Evolutionary conservation across 306 rosid genomes (phyloP), one percentile per base, ranked within the genome.

Genomic region (Hippophae rhamnoides): DNA sequence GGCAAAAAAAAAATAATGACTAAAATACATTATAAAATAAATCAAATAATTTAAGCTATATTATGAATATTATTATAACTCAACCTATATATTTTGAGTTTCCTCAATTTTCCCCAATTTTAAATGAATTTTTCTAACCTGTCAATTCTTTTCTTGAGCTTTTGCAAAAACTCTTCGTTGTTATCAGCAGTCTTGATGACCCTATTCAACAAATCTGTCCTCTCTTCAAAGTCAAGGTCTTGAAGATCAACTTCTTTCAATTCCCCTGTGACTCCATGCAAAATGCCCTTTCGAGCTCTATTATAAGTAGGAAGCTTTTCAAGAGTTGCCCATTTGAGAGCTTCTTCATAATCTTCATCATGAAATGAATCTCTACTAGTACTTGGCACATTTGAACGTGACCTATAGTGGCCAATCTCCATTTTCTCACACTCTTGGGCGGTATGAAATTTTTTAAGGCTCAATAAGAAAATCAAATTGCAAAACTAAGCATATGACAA

Each of bases 321-420:
- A 6, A 59, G 41, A 59, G 63, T 52, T 14, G 52, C 63, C 63
- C 63, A 59, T 44, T 49, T 49, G 53, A 49, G 53, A 49, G 53
- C 53, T 9, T 49, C 53, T 49, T 49, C 53, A 49, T 49, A 18
- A 49, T 13, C 53, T n/a, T n/a, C 14, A 6, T n/a, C 14, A 2
- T 49, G 53, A 23, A 23, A 13, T 13, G 53, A 12, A 5, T 13
- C 14, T 49, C 53, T 49, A 23, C 18, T 49, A 49, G 52, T 48
- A 48, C 52, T 48, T 1, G 53, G 53, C 53, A 49, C 53, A 13
- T 49, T 49, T 49, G 53, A 49, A n/a, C 14, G 8, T 13, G 53
- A 6, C 14, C 53, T 49, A 13, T 49, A 49, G 53, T 12, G 18
- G 13, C 6, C 53, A 49, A 49, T 49, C 53, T 49, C 53, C 53